A percentile compares a stretch with the other conserved stretches of the same genome.
These are phyloP conservation scores for Phialophora verrucosa DNA, from an alignment of 2,329 filamentous ascomycete genomes.

Conservation along the genomic window DNA sequence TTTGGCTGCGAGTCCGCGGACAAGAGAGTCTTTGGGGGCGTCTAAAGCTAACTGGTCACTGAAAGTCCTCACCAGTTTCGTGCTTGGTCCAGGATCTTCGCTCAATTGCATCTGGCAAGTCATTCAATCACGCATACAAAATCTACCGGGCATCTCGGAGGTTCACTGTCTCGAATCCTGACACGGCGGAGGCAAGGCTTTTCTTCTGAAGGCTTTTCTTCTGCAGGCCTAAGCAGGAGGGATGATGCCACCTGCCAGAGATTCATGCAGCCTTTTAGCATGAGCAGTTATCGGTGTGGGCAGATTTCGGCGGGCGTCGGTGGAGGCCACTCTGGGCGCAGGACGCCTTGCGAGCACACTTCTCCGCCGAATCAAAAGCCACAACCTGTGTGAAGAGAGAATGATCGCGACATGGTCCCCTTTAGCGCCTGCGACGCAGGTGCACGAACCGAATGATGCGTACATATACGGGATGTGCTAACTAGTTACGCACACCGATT, in stretches of 20 bases:
- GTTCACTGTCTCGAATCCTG: background rate
- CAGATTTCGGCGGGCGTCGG: background rate
- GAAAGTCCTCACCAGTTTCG: background rate
- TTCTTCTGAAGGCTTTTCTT: background rate
- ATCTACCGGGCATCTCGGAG: background rate
- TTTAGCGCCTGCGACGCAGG: background rate
- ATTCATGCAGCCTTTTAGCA: background rate
- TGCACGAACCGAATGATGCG: background rate
- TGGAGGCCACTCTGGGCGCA: background rate
- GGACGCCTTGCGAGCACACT: background rate
- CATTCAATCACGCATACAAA: background rate
- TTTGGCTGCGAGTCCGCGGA: conserved; percentile 3
- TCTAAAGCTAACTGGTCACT: background rate
- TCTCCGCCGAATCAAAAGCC: background rate
- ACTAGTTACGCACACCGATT: background rate
- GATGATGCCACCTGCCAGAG: background rate
- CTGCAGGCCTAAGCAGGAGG: background rate
- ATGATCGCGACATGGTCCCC: background rate
- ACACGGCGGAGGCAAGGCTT: background rate
- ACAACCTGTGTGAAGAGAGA: background rate
- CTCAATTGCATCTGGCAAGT: background rate
- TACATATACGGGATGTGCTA: background rate
- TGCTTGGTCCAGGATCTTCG: conserved; percentile 2
- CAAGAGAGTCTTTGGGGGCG: background rate
- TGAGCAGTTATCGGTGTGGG: background rate